A percentile compares a stretch with the other conserved stretches of the same genome.
These are phyloP conservation scores for Chalciporus chontae DNA, from an alignment of 768 basidiomycete genomes.

Conservation along the genomic window DNA sequence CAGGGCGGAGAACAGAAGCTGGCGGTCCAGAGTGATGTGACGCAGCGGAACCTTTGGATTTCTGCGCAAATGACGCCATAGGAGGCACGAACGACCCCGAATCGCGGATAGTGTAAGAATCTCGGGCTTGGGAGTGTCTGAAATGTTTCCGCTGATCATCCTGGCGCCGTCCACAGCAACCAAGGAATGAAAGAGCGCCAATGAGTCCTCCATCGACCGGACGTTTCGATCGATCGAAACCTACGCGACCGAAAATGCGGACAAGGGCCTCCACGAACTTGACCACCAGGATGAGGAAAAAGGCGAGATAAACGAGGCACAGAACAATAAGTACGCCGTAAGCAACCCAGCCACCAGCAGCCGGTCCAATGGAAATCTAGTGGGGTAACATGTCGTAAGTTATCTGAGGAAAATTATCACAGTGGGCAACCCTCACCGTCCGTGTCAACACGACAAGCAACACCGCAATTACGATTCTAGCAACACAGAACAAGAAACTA, in stretches of 20 bases:
- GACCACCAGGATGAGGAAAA: constrained; percentile 74
- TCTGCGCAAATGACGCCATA: constrained; percentile 27
- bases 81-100: constrained; percentile 52
- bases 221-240: constrained; percentile 81
- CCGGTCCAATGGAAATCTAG: constrained; percentile 79
- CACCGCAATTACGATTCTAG: constrained; percentile 86
- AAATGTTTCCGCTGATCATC: constrained; percentile 25
- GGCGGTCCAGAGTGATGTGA: constrained; percentile 49
- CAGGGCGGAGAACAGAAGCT: constrained; percentile 72
- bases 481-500: constrained; percentile 90
- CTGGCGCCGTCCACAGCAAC: constrained; percentile 57
- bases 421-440: constrained; percentile 51
- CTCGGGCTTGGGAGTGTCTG: constrained; percentile 24
- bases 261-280: constrained; percentile 84
- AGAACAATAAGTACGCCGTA: constrained; percentile 88
- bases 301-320: constrained; percentile 78
- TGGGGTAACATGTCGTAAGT: constrained; percentile 8
- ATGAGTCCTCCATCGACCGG: constrained; percentile 83
- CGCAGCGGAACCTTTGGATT: constrained; percentile 27
- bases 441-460: constrained; percentile 88
- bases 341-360: constrained; percentile 88
- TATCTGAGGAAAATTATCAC: not conserved
- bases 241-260: constrained; percentile 70
- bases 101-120: constrained; percentile 32
- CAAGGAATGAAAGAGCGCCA: constrained; percentile 72